phyloP scores from a whole-genome alignment of 129 eudicot genomes.

The sunflower (Helianthus annuus) region DNA sequence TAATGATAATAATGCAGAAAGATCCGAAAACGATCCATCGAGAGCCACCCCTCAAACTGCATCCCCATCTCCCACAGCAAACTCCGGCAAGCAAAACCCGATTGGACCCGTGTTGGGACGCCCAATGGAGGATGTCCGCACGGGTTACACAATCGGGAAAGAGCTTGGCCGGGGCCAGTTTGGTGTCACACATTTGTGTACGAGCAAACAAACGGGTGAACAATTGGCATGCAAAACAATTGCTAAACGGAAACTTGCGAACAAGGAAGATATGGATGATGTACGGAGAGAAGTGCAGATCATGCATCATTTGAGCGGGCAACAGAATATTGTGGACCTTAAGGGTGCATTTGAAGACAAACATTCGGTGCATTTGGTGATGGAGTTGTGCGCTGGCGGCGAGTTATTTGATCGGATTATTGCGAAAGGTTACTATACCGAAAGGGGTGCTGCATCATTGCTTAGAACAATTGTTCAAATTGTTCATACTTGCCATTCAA shows the following conservation, averaged over 20 bases:
- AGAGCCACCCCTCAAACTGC: constrained; percentile 34
- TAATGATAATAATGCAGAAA: constrained; percentile 9
- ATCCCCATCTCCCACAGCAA: constrained; percentile 32
- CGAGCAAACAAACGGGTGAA: constrained; percentile 58
- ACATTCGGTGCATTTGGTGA: constrained; percentile 78
- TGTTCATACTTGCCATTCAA: constrained; percentile 81
- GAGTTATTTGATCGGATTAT: constrained; percentile 81
- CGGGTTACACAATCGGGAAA: constrained; percentile 63
- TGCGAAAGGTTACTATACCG: constrained; percentile 75
- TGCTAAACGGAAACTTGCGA: constrained; percentile 71
- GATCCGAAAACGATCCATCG: constrained; percentile 16
- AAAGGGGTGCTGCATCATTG: constrained; percentile 74
- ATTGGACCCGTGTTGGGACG: constrained; percentile 76
- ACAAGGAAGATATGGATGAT: constrained; percentile 80
- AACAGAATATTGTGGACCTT: constrained; percentile 68
- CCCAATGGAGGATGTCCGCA: constrained; percentile 73
- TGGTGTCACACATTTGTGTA: constrained; percentile 70
- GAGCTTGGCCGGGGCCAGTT: constrained; percentile 88
- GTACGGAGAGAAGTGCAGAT: constrained; percentile 81
- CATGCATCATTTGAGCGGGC: constrained; percentile 80
- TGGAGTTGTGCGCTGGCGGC: constrained; percentile 95
- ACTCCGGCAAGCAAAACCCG: constrained; percentile 41
- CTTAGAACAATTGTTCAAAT: constrained; percentile 81
- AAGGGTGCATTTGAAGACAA: constrained; percentile 89
- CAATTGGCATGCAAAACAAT: constrained; percentile 80